These are phyloP conservation scores for Beauveria sp. DNA, from an alignment of 2,329 filamentous ascomycete genomes.

Conservation along the genomic window DNA sequence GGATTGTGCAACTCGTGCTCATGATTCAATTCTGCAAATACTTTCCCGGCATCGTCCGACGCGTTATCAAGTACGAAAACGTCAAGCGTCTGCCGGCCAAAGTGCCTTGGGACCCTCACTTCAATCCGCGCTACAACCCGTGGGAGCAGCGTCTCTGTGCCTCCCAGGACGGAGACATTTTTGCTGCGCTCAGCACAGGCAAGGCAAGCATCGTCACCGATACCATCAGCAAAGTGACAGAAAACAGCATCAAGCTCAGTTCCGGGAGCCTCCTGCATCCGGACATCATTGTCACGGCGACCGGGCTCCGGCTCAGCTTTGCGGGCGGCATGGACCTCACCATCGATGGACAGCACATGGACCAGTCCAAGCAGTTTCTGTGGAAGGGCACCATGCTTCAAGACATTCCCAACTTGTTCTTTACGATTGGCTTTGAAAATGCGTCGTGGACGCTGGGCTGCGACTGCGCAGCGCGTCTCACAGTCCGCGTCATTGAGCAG, in stretches of 20 bases:
- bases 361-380: slow-evolving; percentile 37
- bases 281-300: slow-evolving; percentile 59
- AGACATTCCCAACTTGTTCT: slow-evolving; percentile 52
- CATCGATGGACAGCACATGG: slow-evolving; percentile 41
- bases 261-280: slow-evolving; percentile 40
- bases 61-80: slow-evolving; percentile 34
- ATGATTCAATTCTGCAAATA: slow-evolving; percentile 39
- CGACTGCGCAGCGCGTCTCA: slow-evolving; percentile 43
- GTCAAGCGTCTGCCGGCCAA: slow-evolving; percentile 38
- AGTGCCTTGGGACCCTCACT: slow-evolving; percentile 45
- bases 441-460: slow-evolving; percentile 56
- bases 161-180: slow-evolving; percentile 40
- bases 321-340: slow-evolving; percentile 43
- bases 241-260: slow-evolving; percentile 34
- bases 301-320: slow-evolving; percentile 50
- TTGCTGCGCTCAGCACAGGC: slow-evolving; percentile 28
- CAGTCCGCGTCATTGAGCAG: slow-evolving; percentile 41
- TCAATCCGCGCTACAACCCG: slow-evolving; percentile 46
- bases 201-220: slow-evolving; percentile 37
- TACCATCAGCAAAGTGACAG: slow-evolving; percentile 37
- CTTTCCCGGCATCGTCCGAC: slow-evolving; percentile 38
- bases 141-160: slow-evolving; percentile 66
- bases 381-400: slow-evolving; percentile 58
- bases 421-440: slow-evolving; percentile 53
- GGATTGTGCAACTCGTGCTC: slow-evolving; percentile 34